Percentiles rank a stretch among this genome's conserved stretches.
Evolutionary conservation across 1,139 yeast species (phyloP).

Genomic region (Protomyces inouyei): DNA sequence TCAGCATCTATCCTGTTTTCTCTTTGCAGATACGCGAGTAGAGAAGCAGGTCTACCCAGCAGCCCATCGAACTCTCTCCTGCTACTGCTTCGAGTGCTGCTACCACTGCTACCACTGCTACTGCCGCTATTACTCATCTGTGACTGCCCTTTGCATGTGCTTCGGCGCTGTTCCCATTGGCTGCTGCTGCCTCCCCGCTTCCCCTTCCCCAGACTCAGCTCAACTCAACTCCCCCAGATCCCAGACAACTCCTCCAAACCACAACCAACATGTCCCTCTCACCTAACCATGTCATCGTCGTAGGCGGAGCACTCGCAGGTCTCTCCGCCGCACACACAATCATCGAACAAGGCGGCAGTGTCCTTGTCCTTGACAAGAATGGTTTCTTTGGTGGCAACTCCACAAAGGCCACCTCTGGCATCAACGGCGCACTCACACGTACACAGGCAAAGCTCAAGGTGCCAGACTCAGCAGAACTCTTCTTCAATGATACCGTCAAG

Average conservation of each 20-base stretch:
- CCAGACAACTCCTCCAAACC: not conserved
- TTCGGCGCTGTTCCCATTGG: not conserved
- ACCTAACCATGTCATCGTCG: constrained; percentile 48
- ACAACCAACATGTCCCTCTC: not conserved
- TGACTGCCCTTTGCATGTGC: not conserved
- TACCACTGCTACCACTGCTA: too few species aligned
- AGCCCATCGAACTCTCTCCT: too few species aligned
- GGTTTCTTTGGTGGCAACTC: constrained; percentile 67
- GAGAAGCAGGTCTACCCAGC: too few species aligned
- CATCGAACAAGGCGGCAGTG: not conserved
- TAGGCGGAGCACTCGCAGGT: constrained; percentile 81
- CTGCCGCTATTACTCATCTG: not conserved
- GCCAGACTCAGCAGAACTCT: constrained; percentile 54
- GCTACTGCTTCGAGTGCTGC: too few species aligned
- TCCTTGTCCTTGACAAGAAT: constrained; percentile 6
- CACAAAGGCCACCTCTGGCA: constrained; percentile 76
- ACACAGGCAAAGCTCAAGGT: constrained; percentile 53
- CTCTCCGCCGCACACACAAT: constrained; percentile 64
- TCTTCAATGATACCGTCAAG: constrained; percentile 59
- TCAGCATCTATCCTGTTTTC: too few species aligned
- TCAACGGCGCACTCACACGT: constrained; percentile 65
- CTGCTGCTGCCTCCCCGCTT: not conserved
- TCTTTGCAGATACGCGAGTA: too few species aligned
- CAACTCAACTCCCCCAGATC: not conserved
- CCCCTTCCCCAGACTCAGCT: not conserved